phyloP scores from a whole-genome alignment of 73 alveolate genomes.

The Stentor roeselii region DNA sequence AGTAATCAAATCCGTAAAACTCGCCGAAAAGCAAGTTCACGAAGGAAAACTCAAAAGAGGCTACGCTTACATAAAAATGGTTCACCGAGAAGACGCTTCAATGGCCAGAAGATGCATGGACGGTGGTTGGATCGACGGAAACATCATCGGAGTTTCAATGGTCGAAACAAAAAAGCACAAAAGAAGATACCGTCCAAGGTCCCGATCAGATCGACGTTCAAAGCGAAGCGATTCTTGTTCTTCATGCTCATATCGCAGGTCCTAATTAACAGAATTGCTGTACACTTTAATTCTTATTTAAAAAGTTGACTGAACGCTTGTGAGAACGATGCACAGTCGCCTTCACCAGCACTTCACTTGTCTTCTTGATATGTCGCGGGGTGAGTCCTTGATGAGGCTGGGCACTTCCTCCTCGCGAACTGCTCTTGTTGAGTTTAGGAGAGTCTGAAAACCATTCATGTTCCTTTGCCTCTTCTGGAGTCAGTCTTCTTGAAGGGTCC shows the following conservation, averaged over 20 bases:
- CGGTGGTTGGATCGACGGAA: conserved; percentile 26
- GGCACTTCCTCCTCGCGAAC: conserved; percentile 27
- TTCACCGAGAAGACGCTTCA: conserved; percentile 4
- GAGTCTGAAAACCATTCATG: conserved; percentile 33
- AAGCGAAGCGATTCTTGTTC: conserved; percentile 6
- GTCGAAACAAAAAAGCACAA: no score
- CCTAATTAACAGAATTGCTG: neutral
- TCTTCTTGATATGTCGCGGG: neutral
- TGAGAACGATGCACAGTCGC: neutral
- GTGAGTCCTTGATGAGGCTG: conserved; percentile 27
- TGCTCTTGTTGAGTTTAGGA: conserved; percentile 6
- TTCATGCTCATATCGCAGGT: neutral
- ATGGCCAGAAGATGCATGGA: conserved; percentile 4
- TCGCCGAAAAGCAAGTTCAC: conserved; percentile 11
- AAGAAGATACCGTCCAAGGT: neutral
- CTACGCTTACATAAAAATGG: conserved; percentile 10
- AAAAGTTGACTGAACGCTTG: neutral
- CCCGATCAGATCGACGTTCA: neutral
- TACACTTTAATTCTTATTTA: neutral
- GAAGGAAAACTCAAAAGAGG: conserved; percentile 24
- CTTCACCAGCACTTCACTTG: neutral
- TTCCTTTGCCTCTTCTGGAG: conserved; percentile 18
- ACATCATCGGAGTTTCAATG: neutral
- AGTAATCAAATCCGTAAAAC: neutral
- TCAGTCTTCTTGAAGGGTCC: conserved; percentile 32